Conservation (phyloP, 495 filamentous ascomycete species). For the Bryoglossum gracile region DNA sequence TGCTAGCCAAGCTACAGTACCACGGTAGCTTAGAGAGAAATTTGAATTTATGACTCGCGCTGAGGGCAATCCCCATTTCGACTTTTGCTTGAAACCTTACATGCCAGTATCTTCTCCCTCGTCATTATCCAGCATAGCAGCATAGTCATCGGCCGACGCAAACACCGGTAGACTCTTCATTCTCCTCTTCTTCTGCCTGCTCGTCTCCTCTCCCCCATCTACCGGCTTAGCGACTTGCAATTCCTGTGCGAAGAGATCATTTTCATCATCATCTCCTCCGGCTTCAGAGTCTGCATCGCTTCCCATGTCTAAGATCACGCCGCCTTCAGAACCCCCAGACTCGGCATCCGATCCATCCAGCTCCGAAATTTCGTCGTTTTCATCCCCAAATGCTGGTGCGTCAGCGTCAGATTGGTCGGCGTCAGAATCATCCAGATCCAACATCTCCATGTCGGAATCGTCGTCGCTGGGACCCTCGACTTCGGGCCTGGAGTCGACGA, state of each 20-base stretch:
- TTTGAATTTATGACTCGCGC: no score
- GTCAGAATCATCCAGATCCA: slow-evolving; percentile 32
- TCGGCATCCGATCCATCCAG: slow-evolving; percentile 37
- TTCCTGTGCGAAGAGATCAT: slow-evolving; percentile 31
- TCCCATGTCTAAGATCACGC: slow-evolving; percentile 41
- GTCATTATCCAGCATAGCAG: slow-evolving; percentile 70
- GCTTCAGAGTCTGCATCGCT: slow-evolving; percentile 46
- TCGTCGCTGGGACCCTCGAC: slow-evolving; percentile 61
- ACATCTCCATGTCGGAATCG: slow-evolving; percentile 33
- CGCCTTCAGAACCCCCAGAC: slow-evolving; percentile 38
- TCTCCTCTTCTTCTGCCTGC: slow-evolving; percentile 66
- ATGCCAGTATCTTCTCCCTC: slow-evolving; percentile 36
- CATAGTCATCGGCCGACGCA: slow-evolving; percentile 90
- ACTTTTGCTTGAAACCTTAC: background rate
- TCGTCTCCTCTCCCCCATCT: slow-evolving; percentile 35
- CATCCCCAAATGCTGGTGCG: slow-evolving; percentile 44
- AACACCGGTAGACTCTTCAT: slow-evolving; percentile 85
- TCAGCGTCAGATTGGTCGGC: slow-evolving; percentile 39
- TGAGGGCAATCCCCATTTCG: no score
- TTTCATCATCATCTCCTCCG: no score
- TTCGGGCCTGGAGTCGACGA: slow-evolving; percentile 74
- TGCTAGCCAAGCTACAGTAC: no score
- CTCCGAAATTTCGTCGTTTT: slow-evolving; percentile 37
- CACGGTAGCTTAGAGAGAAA: no score
- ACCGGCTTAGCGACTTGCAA: slow-evolving; percentile 18